These are phyloP conservation scores for Stemphylium lycopersici DNA, from an alignment of 2,329 filamentous ascomycete genomes.

Conservation along the genomic window DNA sequence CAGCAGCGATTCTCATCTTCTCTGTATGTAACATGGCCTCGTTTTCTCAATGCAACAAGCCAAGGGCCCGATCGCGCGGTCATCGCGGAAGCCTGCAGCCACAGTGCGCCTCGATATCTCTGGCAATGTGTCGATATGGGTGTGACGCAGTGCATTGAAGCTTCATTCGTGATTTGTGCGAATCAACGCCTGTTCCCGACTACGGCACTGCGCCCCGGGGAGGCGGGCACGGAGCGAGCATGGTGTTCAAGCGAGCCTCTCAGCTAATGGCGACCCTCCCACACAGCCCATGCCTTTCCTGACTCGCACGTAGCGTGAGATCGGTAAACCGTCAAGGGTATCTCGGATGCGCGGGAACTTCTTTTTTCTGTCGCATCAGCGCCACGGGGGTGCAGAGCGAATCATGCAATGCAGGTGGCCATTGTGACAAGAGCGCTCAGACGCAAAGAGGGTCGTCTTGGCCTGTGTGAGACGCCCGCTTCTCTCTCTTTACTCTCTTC, in stretches of 20 bases:
- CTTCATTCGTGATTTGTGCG: conserved; percentile 8
- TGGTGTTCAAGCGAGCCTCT: conserved; percentile 30
- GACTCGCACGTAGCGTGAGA: conserved; percentile 35
- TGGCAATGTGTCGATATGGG: conserved; percentile 25
- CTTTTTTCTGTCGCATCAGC: conserved; percentile 38
- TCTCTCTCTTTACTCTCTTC: conserved; percentile 27
- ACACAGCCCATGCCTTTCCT: conserved; percentile 20
- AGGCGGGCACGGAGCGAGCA: conserved; percentile 35
- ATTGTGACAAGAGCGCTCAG: conserved; percentile 36
- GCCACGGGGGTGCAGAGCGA: conserved; percentile 33
- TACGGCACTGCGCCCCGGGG: conserved; percentile 29
- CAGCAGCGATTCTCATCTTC: conserved; percentile 25
- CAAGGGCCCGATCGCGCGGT: conserved; percentile 40
- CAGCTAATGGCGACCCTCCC: conserved; percentile 19
- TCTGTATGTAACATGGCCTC: conserved; percentile 46
- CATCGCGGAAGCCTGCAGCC: conserved; percentile 31
- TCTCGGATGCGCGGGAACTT: conserved; percentile 34
- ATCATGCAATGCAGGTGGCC: conserved; percentile 38
- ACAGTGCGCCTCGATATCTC: conserved; percentile 23
- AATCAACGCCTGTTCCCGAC: conserved; percentile 14
- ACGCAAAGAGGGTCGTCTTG: conserved; percentile 25
- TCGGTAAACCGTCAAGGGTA: conserved; percentile 15
- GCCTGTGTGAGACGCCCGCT: conserved; percentile 3
- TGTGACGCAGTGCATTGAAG: conserved; percentile 30
- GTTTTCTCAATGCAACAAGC: conserved; percentile 40